These are phyloP conservation scores for Claviceps maximensis DNA, from an alignment of 2,329 filamentous ascomycete genomes.

Conservation along the genomic window DNA sequence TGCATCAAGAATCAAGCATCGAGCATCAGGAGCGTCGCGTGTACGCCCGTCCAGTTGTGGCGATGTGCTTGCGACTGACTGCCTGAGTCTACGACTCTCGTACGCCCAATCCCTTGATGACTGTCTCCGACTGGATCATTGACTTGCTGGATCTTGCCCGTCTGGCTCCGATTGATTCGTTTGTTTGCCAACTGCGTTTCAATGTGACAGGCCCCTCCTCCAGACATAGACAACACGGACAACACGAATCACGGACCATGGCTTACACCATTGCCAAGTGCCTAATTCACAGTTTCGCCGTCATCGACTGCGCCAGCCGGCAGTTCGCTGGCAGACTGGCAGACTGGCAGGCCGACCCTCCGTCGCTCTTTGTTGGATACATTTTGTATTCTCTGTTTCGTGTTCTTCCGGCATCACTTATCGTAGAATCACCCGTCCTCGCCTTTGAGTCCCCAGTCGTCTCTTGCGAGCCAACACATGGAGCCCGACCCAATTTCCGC, in stretches of 20 bases:
- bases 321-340: not conserved
- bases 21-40: not conserved
- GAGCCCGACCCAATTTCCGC: not conserved
- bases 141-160: not conserved
- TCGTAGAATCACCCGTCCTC: not conserved
- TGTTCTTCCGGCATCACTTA: not conserved
- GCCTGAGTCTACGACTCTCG: not conserved
- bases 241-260: slow-evolving; percentile 3
- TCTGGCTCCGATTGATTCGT: not conserved
- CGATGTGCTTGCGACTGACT: not conserved
- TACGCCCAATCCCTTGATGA: not conserved
- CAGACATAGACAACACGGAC: not conserved
- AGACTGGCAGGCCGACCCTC: not conserved
- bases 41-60: not conserved
- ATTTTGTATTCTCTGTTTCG: not conserved
- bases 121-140: not conserved
- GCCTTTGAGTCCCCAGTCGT: not conserved
- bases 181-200: slow-evolving; percentile 3
- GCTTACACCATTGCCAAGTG: slow-evolving; percentile 2
- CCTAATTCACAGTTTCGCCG: slow-evolving; percentile 2
- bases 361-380: not conserved
- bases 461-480: not conserved
- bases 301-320: slow-evolving; percentile 3
- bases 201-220: not conserved
- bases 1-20: not conserved